A percentile compares a stretch with the other conserved stretches of the same genome.
These are phyloP conservation scores for Xylariales sp. DNA, from an alignment of 2,329 filamentous ascomycete species.

Conservation along the genomic window DNA sequence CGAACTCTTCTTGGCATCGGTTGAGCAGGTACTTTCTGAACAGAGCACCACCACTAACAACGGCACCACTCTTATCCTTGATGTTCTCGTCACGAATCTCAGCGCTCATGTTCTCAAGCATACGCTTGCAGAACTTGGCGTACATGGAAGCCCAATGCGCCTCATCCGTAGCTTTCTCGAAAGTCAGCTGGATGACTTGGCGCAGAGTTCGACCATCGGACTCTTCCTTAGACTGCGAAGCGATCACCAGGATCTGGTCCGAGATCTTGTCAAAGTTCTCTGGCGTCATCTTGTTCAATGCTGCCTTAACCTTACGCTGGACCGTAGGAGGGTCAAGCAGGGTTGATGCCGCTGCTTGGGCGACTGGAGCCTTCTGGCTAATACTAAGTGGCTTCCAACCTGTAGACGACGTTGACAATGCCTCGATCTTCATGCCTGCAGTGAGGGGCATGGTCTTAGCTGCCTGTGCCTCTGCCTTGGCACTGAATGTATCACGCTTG, in stretches of 20 bases:
- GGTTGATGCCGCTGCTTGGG: conserved; percentile 39
- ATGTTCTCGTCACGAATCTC: conserved; percentile 96
- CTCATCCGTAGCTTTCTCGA: conserved; percentile 98
- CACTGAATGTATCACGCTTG: conserved; percentile 53
- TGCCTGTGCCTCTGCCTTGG: conserved; percentile 61
- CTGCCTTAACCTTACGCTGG: conserved; percentile 97
- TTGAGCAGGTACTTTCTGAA: conserved; percentile 99
- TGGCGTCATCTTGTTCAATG: conserved; percentile 99
- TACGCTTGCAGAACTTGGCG: conserved; percentile 95
- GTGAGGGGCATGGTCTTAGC: conserved; percentile 92
- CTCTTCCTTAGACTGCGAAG: conserved; percentile 93
- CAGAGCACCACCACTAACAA: conserved; percentile 86
- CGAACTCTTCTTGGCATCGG: conserved; percentile 97
- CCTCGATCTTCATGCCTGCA: conserved; percentile 74
- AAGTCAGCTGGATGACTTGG: conserved; percentile 97
- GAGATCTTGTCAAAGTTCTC: conserved; percentile 85
- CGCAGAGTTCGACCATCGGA: conserved; percentile 88
- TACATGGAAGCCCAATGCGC: conserved; percentile 99
- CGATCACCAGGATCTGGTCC: conserved; percentile 87
- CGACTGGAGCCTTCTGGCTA: conserved; percentile 32
- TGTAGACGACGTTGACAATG: conserved; percentile 64
- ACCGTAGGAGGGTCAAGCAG: conserved; percentile 88
- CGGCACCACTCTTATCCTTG: conserved; percentile 80
- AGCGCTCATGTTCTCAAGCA: conserved; percentile 91
- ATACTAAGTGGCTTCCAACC: conserved; percentile 90